These are phyloP conservation scores for Didymella keratinophila DNA, from an alignment of 2,329 filamentous ascomycete genomes.

Conservation along the genomic window DNA sequence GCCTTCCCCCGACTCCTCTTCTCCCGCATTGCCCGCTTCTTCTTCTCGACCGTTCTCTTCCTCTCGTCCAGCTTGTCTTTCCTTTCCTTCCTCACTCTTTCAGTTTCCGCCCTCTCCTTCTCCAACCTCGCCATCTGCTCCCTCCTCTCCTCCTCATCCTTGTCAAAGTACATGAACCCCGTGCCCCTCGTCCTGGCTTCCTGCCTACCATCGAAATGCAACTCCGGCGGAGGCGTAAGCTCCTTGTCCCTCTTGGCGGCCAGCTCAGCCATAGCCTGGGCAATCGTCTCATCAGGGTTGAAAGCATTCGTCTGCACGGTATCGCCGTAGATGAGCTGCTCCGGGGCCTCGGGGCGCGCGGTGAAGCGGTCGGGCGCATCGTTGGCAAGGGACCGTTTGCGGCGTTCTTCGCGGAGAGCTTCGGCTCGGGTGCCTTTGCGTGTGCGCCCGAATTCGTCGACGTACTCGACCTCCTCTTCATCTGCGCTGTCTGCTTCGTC, in stretches of 20 bases:
- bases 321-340: constrained; percentile 82
- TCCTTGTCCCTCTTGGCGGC: constrained; percentile 80
- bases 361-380: constrained; percentile 73
- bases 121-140: constrained; percentile 79
- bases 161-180: constrained; percentile 89
- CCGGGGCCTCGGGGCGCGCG: constrained; percentile 71
- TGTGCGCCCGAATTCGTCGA: constrained; percentile 91
- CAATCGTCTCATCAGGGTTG: constrained; percentile 70
- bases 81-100: constrained; percentile 61
- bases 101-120: constrained; percentile 72
- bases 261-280: constrained; percentile 77
- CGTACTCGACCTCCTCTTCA: constrained; percentile 79
- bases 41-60: constrained; percentile 67
- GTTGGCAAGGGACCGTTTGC: constrained; percentile 53
- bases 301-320: constrained; percentile 86
- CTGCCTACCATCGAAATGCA: constrained; percentile 83
- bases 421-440: constrained; percentile 75
- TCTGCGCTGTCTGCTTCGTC: constrained; percentile 44
- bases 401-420: constrained; percentile 68
- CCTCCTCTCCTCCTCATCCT: constrained; percentile 71
- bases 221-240: constrained; percentile 78
- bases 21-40: constrained; percentile 68
- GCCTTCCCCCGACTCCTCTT: constrained; percentile 70
- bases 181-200: constrained; percentile 89
- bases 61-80: constrained; percentile 66